These are phyloP conservation scores for Botrytis byssoidea DNA, from an alignment of 2,329 filamentous ascomycete genomes.

Conservation along the genomic window DNA sequence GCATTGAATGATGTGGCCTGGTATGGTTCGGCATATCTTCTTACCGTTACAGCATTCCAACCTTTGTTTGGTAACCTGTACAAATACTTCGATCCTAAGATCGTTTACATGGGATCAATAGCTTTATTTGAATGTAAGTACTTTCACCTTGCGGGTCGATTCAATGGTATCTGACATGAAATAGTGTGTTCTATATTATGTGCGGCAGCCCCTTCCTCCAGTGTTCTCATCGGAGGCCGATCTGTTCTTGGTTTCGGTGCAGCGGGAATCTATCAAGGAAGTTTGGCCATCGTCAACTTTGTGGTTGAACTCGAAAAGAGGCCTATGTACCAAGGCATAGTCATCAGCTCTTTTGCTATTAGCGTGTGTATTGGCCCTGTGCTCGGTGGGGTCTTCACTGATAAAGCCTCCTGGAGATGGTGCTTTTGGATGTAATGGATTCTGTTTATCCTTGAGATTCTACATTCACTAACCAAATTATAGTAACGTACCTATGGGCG, in stretches of 20 bases:
- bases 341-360: constrained; percentile 19
- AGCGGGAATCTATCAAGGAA: constrained; percentile 48
- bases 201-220: constrained; percentile 45
- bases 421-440: constrained; percentile 39
- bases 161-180: neutral
- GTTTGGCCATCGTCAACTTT: constrained; percentile 51
- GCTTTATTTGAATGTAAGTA: constrained; percentile 17
- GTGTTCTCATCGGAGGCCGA: constrained; percentile 46
- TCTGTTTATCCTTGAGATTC: neutral
- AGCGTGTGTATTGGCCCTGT: constrained; percentile 48
- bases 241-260: constrained; percentile 51
- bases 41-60: constrained; percentile 41
- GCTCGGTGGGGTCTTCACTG: constrained; percentile 59
- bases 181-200: constrained; percentile 47
- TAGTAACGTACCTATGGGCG: constrained; percentile 38
- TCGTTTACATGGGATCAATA: constrained; percentile 16
- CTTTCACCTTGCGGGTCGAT: too few species aligned
- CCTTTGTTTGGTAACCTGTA: constrained; percentile 25
- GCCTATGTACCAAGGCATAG: constrained; percentile 20
- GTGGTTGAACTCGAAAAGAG: constrained; percentile 36
- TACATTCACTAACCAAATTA: neutral
- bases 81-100: constrained; percentile 28
- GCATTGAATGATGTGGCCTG: constrained; percentile 51
- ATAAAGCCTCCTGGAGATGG: constrained; percentile 45
- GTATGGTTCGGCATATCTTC: constrained; percentile 34